Evolutionary conservation across 768 basidiomycete genomes (phyloP).

Genomic region (Tricholoma furcatifolium): DNA sequence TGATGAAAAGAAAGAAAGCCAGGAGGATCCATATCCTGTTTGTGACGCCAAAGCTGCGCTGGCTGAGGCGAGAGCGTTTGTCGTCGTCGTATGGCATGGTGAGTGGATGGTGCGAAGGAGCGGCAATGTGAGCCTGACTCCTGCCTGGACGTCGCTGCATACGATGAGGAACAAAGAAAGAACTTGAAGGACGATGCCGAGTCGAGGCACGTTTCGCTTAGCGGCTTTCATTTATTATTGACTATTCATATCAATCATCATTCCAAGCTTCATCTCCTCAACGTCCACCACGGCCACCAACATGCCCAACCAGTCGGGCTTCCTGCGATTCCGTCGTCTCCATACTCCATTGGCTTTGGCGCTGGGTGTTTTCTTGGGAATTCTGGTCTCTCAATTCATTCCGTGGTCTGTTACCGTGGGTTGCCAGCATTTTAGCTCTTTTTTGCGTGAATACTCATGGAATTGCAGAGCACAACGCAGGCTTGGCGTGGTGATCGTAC

Average conservation of each 20-base stretch:
- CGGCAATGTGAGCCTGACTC: slow-evolving; percentile 56
- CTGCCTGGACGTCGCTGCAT: slow-evolving; percentile 63
- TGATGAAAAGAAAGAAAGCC: slow-evolving; percentile 49
- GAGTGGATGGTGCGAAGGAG: slow-evolving; percentile 37
- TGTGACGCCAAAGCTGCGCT: slow-evolving; percentile 60
- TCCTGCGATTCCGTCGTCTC: slow-evolving; percentile 39
- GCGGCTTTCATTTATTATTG: neutral
- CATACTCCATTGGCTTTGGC: slow-evolving; percentile 56
- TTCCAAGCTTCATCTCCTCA: neutral
- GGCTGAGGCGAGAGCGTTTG: slow-evolving; percentile 50
- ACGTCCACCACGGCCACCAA: neutral
- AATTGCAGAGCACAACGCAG: slow-evolving; percentile 30
- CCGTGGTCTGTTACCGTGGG: slow-evolving; percentile 42
- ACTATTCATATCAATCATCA: too few relatives aligned
- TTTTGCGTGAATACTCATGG: neutral
- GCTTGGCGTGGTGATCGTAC: slow-evolving; percentile 57
- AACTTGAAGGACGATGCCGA: slow-evolving; percentile 18
- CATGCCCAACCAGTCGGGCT: slow-evolving; percentile 11
- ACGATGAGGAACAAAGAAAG: slow-evolving; percentile 19
- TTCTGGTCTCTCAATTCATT: slow-evolving; percentile 51
- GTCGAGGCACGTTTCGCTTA: neutral
- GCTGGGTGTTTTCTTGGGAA: slow-evolving; percentile 61
- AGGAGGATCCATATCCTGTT: slow-evolving; percentile 71
- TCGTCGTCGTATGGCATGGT: slow-evolving; percentile 50
- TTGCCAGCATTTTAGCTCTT: slow-evolving; percentile 3